A percentile compares a stretch with the other conserved stretches of the same genome.
Conservation (phyloP, 352 stramenopile genomes). For the Albugo laibachii region DNA sequence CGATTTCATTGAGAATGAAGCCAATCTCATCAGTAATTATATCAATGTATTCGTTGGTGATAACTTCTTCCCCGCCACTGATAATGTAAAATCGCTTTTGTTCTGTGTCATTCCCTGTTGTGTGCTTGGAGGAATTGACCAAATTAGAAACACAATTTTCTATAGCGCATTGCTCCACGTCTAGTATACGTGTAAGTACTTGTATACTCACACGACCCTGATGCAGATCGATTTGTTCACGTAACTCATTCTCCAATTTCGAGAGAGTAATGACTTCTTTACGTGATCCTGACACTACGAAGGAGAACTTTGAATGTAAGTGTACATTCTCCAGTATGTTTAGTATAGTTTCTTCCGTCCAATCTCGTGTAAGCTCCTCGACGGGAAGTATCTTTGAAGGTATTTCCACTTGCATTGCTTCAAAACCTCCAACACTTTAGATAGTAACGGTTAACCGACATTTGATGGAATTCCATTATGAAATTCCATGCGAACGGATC, state of each 20-base stretch:
- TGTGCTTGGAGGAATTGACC: slow-evolving; percentile 12
- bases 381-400: too few species aligned
- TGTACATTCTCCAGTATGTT: not conserved
- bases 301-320: too few species aligned
- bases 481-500: slow-evolving; percentile 52
- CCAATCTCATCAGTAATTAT: slow-evolving; percentile 71
- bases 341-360: not conserved
- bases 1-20: slow-evolving; percentile 47
- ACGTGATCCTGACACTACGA: too few species aligned
- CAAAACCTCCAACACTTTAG: not conserved
- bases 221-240: slow-evolving; percentile 44
- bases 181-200: slow-evolving; percentile 41
- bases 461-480: slow-evolving; percentile 45
- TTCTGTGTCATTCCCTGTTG: slow-evolving; percentile 9
- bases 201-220: slow-evolving; percentile 39
- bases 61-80: slow-evolving; percentile 54
- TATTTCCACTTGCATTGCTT: too few species aligned
- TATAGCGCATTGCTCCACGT: slow-evolving; percentile 52
- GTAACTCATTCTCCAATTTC: slow-evolving; percentile 54
- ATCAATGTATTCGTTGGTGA: slow-evolving; percentile 68
- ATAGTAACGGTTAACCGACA: not conserved
- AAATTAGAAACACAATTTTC: slow-evolving; percentile 35
- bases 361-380: not conserved
- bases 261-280: slow-evolving; percentile 61
- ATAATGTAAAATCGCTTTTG: slow-evolving; percentile 21